Conservation (phyloP, 768 basidiomycete genomes). For the Tulasnella sp. region DNA sequence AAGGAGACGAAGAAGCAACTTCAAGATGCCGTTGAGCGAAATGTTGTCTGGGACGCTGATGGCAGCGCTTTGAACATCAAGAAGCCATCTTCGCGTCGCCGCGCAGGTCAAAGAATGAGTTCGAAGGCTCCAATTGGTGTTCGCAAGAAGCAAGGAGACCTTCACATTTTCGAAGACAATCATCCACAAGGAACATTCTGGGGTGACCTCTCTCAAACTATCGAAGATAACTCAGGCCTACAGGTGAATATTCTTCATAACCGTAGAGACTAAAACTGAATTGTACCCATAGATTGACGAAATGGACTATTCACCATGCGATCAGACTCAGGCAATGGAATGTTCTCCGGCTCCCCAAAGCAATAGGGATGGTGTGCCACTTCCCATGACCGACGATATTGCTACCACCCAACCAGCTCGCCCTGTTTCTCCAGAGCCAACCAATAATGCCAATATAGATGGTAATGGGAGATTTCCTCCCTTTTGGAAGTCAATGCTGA, state of each 20-base stretch:
- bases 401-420: too few species aligned
- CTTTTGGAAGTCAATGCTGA: too few species aligned
- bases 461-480: too few species aligned
- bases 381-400: too few species aligned
- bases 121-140: constrained; percentile 10
- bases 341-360: too few species aligned
- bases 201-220: neutral
- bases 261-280: neutral
- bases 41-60: constrained; percentile 9
- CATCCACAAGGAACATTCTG: neutral
- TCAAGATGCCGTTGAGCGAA: constrained; percentile 1
- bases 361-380: too few species aligned
- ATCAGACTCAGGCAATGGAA: neutral
- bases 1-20: constrained; percentile 1
- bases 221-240: neutral
- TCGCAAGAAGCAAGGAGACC: neutral
- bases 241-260: neutral
- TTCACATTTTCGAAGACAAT: neutral
- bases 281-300: neutral
- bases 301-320: neutral
- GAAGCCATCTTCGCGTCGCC: neutral
- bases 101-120: too few species aligned
- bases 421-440: too few species aligned
- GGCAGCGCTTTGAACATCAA: neutral
- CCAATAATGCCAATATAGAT: too few species aligned